Evolutionary conservation across 176 grass and related monocot genomes (phyloP).

Genomic region (Pharus latifolius): DNA sequence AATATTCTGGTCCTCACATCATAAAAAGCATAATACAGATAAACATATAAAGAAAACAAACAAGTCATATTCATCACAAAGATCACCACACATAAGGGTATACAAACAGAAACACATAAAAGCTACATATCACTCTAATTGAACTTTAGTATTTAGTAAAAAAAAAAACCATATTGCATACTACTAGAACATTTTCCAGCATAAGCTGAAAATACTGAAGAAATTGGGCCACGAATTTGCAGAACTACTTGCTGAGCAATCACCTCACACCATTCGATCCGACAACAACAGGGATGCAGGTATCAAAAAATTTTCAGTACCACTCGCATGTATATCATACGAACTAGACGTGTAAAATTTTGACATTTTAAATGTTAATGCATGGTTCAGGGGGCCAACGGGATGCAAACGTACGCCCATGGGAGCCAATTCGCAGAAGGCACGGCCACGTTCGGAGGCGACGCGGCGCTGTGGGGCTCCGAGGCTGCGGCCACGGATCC

Average conservation of each 20-base stretch:
- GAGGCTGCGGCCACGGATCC: neutral
- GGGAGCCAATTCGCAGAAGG: slow-evolving; percentile 7
- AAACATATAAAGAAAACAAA: too few species aligned
- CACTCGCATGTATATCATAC: neutral
- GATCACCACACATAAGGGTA: too few species aligned
- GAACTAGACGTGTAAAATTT: neutral
- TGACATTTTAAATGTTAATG: too few species aligned
- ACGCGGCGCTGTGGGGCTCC: slow-evolving; percentile 36
- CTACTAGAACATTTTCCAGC: too few species aligned
- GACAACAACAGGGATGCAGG: neutral
- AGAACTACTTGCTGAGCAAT: slow-evolving; percentile 21
- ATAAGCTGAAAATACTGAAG: neutral
- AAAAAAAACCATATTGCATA: too few species aligned
- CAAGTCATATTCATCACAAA: too few species aligned
- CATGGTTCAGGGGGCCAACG: neutral
- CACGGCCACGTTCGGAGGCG: slow-evolving; percentile 27
- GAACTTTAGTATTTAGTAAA: too few species aligned
- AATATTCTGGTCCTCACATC: too few species aligned
- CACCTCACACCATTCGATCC: slow-evolving; percentile 21
- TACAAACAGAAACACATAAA: too few species aligned
- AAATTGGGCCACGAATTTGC: neutral
- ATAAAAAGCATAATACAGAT: too few species aligned
- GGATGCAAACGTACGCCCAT: neutral
- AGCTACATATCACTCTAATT: too few species aligned
- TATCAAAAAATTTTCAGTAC: neutral